These are phyloP conservation scores for Carex parvula DNA, from an alignment of 176 grass and related monocot genomes.

Conservation along the genomic window DNA sequence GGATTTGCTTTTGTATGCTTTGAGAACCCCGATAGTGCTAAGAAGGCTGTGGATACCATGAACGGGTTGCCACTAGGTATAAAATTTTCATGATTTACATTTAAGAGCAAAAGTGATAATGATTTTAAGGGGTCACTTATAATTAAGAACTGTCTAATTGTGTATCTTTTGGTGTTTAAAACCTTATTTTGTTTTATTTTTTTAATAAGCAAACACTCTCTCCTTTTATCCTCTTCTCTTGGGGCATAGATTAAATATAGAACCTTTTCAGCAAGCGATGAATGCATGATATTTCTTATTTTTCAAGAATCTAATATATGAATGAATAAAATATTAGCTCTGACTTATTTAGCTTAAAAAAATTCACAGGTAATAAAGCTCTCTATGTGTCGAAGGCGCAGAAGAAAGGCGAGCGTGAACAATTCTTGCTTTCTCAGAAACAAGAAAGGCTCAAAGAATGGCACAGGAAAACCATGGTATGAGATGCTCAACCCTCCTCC, in stretches of 20 bases:
- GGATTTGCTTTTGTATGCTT: conserved; percentile 89
- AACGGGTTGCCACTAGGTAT: conserved; percentile 71
- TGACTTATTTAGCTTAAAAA: not conserved
- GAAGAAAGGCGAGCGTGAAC: conserved; percentile 73
- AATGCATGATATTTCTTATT: not conserved
- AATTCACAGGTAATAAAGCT: conserved; percentile 56
- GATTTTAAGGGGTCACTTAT: not conserved
- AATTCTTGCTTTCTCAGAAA: conserved; percentile 52
- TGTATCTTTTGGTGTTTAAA: not conserved
- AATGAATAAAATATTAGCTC: not conserved
- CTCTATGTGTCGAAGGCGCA: conserved; percentile 76
- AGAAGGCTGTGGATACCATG: conserved; percentile 63
- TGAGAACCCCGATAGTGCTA: conserved; percentile 53
- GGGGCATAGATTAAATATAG: not conserved
- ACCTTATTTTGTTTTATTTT: not conserved
- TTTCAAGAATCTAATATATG: not conserved
- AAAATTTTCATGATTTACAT: not conserved
- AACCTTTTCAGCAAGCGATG: not conserved
- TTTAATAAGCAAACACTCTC: not conserved
- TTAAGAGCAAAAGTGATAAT: not conserved
- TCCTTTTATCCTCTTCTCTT: not conserved
- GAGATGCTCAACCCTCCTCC: not conserved
- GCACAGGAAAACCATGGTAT: conserved; percentile 69
- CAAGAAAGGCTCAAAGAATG: conserved; percentile 72
- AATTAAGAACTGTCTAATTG: not conserved